Conservation (phyloP, 192 early-diverging fungal genomes). For the Coemansia sp. region DNA sequence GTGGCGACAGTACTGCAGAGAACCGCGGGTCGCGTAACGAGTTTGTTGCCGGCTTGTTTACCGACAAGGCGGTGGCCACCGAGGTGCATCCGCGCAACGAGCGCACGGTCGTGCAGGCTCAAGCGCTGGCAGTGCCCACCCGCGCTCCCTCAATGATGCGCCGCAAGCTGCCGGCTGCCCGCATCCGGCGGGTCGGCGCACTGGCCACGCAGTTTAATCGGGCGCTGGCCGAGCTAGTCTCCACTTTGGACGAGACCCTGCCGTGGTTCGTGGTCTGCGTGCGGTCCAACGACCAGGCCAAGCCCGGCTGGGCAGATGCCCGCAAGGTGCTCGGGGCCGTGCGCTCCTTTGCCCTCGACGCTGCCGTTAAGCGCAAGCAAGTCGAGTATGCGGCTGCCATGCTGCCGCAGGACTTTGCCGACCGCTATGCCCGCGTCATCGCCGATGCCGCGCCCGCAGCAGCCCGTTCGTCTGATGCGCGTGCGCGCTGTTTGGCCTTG, state of each 20-base stretch:
- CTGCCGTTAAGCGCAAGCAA: conserved; percentile 35
- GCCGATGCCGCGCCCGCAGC: conserved; percentile 18
- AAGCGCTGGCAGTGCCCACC: conserved; percentile 68
- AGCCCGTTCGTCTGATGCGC: conserved; percentile 11
- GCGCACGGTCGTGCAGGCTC: conserved; percentile 70
- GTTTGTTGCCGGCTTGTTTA: conserved; percentile 78
- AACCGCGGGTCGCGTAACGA: conserved; percentile 61
- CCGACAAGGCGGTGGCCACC: conserved; percentile 66
- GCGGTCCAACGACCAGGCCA: conserved; percentile 55
- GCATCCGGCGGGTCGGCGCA: conserved; percentile 57
- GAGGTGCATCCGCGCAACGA: conserved; percentile 76
- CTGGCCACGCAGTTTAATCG: conserved; percentile 67
- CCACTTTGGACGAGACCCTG: conserved; percentile 68
- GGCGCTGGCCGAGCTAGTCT: conserved; percentile 63
- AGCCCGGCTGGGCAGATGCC: conserved; percentile 61
- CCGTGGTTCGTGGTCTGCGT: conserved; percentile 79
- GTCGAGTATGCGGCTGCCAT: conserved; percentile 47
- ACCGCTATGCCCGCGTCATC: conserved; percentile 55
- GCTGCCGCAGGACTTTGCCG: conserved; percentile 17
- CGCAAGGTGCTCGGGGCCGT: conserved; percentile 61
- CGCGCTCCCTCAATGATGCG: conserved; percentile 62
- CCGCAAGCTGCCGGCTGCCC: conserved; percentile 56
- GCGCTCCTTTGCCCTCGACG: conserved; percentile 59
- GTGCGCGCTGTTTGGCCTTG: conserved; percentile 43
- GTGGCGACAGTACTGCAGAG: conserved; percentile 56